phyloP scores from a whole-genome alignment of 768 basidiomycete species.

The Sarcodon sp. region DNA sequence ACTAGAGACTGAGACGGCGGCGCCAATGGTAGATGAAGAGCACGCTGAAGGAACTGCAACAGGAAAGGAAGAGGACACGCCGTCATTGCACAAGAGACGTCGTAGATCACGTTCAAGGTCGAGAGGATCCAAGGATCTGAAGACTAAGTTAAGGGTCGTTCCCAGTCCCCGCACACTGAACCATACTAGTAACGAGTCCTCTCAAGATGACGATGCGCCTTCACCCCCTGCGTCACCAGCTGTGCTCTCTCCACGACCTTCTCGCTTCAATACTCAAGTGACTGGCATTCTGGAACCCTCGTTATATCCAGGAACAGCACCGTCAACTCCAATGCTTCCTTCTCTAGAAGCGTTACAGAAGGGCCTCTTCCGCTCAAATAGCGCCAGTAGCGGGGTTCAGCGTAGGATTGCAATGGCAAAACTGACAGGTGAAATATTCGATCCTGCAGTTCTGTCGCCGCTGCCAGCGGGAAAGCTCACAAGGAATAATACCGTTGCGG shows the following conservation, averaged over 20 bases:
- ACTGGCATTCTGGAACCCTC: conserved; percentile 32
- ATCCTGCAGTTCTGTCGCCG: conserved; percentile 31
- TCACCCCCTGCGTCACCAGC: conserved; percentile 24
- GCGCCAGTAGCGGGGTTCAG: conserved; percentile 44
- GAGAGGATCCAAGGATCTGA: conserved; percentile 59
- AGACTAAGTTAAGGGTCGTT: conserved; percentile 40
- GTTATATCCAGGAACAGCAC: conserved; percentile 53
- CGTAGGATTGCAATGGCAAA: conserved; percentile 74
- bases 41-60: conserved; percentile 16
- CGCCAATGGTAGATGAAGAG: conserved; percentile 11
- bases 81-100: conserved; percentile 48
- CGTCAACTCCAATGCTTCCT: conserved; percentile 56
- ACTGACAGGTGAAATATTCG: conserved; percentile 64
- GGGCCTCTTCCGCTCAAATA: conserved; percentile 82
- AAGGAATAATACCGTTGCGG: conserved; percentile 75
- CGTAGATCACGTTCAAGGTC: conserved; percentile 56
- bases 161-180: conserved; percentile 28
- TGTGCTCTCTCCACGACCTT: conserved; percentile 42
- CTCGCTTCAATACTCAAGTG: conserved; percentile 29
- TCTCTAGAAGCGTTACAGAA: conserved; percentile 68
- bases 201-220: conserved; percentile 41
- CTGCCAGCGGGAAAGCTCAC: conserved; percentile 17
- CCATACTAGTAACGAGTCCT: conserved; percentile 50
- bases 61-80: conserved; percentile 20
- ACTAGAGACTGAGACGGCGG: conserved; percentile 3